Base-by-base conservation (phyloP, 192 early-diverging fungal genomes). In the Entomortierella parvispora region DNA sequence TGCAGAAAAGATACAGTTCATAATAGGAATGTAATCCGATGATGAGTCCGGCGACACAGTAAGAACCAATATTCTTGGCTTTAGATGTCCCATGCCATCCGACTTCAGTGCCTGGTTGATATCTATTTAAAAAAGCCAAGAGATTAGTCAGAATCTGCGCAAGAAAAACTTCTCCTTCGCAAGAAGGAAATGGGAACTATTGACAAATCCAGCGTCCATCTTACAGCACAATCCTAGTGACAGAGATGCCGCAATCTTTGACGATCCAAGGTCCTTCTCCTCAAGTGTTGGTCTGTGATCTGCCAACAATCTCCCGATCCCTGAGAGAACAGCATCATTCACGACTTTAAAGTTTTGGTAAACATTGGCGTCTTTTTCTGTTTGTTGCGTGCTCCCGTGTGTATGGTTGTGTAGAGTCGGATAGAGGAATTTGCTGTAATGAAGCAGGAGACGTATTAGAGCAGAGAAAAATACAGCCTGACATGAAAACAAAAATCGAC, bases 1-100 rank as follows among this genome's bases (percentile, higher is more conserved):
- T 1, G 96, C 97, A 0, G 96, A 92, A 83, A 99, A 99, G 40
- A 99, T 97, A 61, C 88, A 91, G 79, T 99, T 99, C 98, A 99
- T 99, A 33, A 97, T 89, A 3, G 95, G 84, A 52, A 99, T 96
- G 64, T 99, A 98, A 68, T 99, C 94, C 43, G 84, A 82, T 7
- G 98, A 86, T 1, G 89, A 82, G 68, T 99, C 98, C 2, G 90
- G 90, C 0, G 95, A 95, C 10, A 93, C 93, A 0, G 96, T 96
- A 5, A 99, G 47, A 0, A 94, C 83, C 5, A 98, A 79, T 45
- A 99, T 93, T 28, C 97, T 86, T 23, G 96, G 86, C 67, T 90
- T 85, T 55, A 92, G 67, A 34, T 84, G 81, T 5, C 79, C 82
- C 42, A 84, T 63, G 14, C 89, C 88, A 34, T 89, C 82, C 14